Evolutionary conservation across 164 flowering plant genomes (phyloP).

Genomic region (Tetracentron sinense): DNA sequence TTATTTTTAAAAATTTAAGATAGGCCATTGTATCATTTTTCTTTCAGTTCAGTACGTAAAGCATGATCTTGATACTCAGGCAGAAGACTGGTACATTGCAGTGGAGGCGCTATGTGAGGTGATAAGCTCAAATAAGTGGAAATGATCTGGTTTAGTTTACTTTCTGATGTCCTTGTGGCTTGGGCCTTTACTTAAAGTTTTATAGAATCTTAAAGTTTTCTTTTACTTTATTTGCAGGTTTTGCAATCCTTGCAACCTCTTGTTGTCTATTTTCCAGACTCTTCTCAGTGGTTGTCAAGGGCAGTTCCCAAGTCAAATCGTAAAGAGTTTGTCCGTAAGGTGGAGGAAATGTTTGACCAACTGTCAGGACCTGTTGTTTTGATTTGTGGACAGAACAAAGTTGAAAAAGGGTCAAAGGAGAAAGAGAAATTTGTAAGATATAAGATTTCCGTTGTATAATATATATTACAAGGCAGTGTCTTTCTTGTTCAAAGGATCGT

Average conservation of each 20-base stretch:
- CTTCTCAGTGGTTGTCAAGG: conserved; percentile 78
- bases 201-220: background rate
- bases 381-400: conserved; percentile 92
- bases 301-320: conserved; percentile 82
- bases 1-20: background rate
- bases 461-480: too few relatives aligned
- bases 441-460: too few relatives aligned
- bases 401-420: conserved; percentile 79
- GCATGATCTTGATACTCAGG: conserved; percentile 69
- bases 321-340: conserved; percentile 62
- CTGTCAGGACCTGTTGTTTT: conserved; percentile 84
- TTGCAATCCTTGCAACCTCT: conserved; percentile 72
- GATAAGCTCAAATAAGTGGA: conserved; percentile 2
- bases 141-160: conserved; percentile 2
- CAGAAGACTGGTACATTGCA: conserved; percentile 74
- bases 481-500: too few relatives aligned
- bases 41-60: conserved; percentile 72
- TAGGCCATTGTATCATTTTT: background rate
- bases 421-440: too few relatives aligned
- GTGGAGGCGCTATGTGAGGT: conserved; percentile 88
- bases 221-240: conserved; percentile 51
- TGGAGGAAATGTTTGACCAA: conserved; percentile 74
- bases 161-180: background rate
- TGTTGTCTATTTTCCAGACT: conserved; percentile 93
- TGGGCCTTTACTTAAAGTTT: background rate